These are phyloP conservation scores for Amniculicola lignicola DNA, from an alignment of 495 filamentous ascomycete genomes.

Conservation along the genomic window DNA sequence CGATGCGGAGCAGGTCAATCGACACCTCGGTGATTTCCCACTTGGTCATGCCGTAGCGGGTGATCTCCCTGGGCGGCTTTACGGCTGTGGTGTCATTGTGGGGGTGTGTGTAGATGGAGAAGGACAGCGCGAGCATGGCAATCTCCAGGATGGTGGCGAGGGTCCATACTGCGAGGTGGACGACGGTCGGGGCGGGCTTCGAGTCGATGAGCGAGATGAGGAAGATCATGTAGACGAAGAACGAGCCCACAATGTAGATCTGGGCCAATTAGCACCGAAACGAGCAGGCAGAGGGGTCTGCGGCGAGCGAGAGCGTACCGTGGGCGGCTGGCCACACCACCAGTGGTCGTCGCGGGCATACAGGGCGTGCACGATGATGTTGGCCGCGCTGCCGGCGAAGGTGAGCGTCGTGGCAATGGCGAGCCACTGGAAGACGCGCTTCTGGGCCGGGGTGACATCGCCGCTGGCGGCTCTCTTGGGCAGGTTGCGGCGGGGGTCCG, in stretches of 20 bases:
- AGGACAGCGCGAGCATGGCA: slow-evolving; percentile 61
- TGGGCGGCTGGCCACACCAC: slow-evolving; percentile 86
- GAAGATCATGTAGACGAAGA: slow-evolving; percentile 69
- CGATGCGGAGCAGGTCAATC: slow-evolving; percentile 57
- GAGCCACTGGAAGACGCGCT: slow-evolving; percentile 70
- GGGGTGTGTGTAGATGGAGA: slow-evolving; percentile 57
- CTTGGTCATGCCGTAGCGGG: slow-evolving; percentile 52
- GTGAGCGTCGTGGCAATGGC: slow-evolving; percentile 64
- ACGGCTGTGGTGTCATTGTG: slow-evolving; percentile 57
- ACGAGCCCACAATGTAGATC: slow-evolving; percentile 79
- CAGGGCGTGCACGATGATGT: slow-evolving; percentile 76
- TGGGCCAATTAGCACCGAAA: slow-evolving; percentile 12
- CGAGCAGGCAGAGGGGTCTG: slow-evolving; percentile 1
- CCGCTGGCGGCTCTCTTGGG: slow-evolving; percentile 46
- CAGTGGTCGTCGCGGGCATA: slow-evolving; percentile 62
- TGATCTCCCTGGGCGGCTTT: slow-evolving; percentile 46
- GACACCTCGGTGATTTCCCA: slow-evolving; percentile 66
- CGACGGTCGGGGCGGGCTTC: slow-evolving; percentile 65
- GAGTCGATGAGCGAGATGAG: slow-evolving; percentile 80
- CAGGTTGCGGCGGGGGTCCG: slow-evolving; percentile 48
- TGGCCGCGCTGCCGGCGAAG: slow-evolving; percentile 68
- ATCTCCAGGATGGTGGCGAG: slow-evolving; percentile 65
- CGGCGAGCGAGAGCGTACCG: slow-evolving; percentile 55
- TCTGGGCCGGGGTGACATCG: slow-evolving; percentile 58
- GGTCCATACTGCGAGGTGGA: slow-evolving; percentile 72